Conservation (phyloP, 2,329 filamentous ascomycete species). For the Fusarium nodosum region DNA sequence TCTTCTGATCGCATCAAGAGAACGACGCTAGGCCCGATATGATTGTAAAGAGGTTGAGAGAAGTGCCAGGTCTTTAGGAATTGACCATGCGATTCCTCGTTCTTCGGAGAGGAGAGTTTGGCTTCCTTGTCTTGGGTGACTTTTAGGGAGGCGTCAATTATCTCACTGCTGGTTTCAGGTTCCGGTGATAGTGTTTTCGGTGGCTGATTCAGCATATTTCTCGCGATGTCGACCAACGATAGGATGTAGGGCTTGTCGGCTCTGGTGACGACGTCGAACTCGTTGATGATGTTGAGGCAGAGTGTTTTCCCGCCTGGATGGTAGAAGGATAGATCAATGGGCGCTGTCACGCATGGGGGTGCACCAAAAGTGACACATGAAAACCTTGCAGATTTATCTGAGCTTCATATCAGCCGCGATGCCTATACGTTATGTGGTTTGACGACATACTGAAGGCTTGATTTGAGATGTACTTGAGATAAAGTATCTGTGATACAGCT, state of each 20-base stretch:
- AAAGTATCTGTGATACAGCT: slow-evolving; percentile 43
- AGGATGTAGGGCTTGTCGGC: slow-evolving; percentile 42
- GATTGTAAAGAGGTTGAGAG: slow-evolving; percentile 36
- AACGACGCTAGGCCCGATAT: slow-evolving; percentile 37
- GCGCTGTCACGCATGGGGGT: slow-evolving; percentile 36
- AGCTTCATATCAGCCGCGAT: not conserved
- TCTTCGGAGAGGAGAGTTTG: not conserved
- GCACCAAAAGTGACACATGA: slow-evolving; percentile 46
- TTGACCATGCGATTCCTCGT: not conserved
- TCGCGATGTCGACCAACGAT: slow-evolving; percentile 38
- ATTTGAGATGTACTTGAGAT: slow-evolving; percentile 33
- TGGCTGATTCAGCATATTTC: slow-evolving; percentile 15
- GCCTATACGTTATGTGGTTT: not conserved
- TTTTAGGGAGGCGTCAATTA: not conserved
- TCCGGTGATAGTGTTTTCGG: not conserved
- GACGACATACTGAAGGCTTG: slow-evolving; percentile 17
- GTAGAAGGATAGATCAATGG: slow-evolving; percentile 21
- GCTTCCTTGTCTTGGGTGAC: not conserved
- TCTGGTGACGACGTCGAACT: slow-evolving; percentile 46
- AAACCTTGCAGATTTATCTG: slow-evolving; percentile 27
- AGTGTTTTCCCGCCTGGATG: slow-evolving; percentile 13
- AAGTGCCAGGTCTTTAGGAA: slow-evolving; percentile 24
- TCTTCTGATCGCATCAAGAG: slow-evolving; percentile 34
- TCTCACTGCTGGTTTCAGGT: not conserved
- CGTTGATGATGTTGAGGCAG: slow-evolving; percentile 46